phyloP scores from a whole-genome alignment of 257 asterid genomes.

The Lantana camara region DNA sequence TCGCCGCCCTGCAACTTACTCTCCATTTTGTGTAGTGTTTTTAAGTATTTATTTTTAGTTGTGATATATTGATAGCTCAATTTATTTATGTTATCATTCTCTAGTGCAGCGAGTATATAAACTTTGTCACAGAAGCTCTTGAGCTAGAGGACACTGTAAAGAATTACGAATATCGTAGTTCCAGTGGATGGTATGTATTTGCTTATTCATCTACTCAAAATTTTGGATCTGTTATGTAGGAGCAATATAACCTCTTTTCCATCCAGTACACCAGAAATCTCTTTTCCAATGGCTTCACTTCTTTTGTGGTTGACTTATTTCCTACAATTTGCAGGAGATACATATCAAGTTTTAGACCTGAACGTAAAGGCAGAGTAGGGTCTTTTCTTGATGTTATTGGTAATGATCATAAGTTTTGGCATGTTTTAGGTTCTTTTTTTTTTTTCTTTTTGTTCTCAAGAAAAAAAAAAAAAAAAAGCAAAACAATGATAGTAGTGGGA shows the following conservation, averaged over 20 bases:
- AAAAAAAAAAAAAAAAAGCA: background rate
- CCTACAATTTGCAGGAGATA: constrained; percentile 54
- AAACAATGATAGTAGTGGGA: constrained; percentile 18
- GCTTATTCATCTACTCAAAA: constrained; percentile 1
- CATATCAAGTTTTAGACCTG: constrained; percentile 69
- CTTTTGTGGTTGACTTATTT: too few relatives aligned
- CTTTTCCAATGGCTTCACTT: constrained; percentile 3
- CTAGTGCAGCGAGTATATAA: constrained; percentile 69
- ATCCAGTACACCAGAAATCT: background rate
- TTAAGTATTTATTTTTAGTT: constrained; percentile 2
- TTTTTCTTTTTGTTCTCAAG: background rate
- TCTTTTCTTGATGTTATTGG: constrained; percentile 61
- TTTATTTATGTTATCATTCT: constrained; percentile 33
- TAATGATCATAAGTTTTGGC: constrained; percentile 32
- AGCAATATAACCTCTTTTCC: background rate
- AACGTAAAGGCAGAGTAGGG: constrained; percentile 70
- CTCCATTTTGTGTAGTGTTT: background rate
- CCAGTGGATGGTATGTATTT: constrained; percentile 62
- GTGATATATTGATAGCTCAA: constrained; percentile 16
- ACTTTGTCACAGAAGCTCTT: constrained; percentile 65
- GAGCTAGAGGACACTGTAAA: constrained; percentile 82
- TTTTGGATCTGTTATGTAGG: background rate
- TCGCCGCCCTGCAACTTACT: background rate
- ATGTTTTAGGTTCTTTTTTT: background rate
- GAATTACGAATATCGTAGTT: constrained; percentile 57